Percentiles rank a stretch among this genome's conserved stretches.
phyloP scores from a whole-genome alignment of 495 filamentous ascomycete genomes.

The Recurvomyces mirabilis region DNA sequence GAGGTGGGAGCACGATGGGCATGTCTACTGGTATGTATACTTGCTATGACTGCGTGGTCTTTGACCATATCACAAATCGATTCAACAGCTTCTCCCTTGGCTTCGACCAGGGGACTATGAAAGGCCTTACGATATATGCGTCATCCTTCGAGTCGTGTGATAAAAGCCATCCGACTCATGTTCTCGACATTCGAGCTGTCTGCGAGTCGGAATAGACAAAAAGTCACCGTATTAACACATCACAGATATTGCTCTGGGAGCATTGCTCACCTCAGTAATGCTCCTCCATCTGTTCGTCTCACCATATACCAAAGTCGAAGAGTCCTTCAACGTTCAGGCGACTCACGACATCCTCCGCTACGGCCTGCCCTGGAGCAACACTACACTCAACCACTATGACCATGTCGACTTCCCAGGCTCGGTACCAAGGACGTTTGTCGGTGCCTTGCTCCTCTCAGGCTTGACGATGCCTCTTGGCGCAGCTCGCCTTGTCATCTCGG shows the following conservation, averaged over 20 bases:
- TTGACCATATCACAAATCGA: no score
- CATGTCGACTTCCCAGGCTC: constrained; percentile 85
- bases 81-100: no score
- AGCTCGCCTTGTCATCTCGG: constrained; percentile 23
- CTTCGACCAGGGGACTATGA: no score
- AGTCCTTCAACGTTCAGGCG: constrained; percentile 96
- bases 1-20: not conserved
- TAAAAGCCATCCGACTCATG: no score
- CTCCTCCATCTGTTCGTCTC: constrained; percentile 64
- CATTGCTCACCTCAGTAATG: constrained; percentile 54
- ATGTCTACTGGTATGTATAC: no score
- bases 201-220: no score
- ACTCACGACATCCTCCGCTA: constrained; percentile 79
- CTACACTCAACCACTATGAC: constrained; percentile 56
- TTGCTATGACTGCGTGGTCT: no score
- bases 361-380: constrained; percentile 51
- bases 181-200: no score
- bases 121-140: no score
- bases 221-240: no score
- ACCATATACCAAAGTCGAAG: constrained; percentile 97
- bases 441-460: constrained; percentile 60
- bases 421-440: constrained; percentile 83
- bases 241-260: constrained; percentile 7
- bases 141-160: no score
- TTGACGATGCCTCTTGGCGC: constrained; percentile 43